Conservation (phyloP, 108 stramenopile species). For the Cyclotella choctawhatcheeana region DNA sequence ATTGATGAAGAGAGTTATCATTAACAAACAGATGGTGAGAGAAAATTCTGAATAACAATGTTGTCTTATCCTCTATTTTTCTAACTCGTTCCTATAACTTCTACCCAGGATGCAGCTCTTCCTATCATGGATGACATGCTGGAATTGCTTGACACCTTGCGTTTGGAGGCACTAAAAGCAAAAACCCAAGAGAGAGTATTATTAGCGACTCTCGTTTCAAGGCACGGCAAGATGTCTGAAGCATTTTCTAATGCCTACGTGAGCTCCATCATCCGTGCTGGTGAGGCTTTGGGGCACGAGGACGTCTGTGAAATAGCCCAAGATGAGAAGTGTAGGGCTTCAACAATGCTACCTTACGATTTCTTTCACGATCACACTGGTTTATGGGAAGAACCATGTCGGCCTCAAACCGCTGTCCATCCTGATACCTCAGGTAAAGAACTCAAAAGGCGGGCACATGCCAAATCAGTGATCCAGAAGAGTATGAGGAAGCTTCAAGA, state of each 20-base stretch:
- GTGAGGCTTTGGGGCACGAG: slow-evolving; percentile 82
- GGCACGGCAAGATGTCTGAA: slow-evolving; percentile 75
- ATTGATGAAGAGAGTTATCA: slow-evolving; percentile 49
- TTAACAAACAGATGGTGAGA: slow-evolving; percentile 55
- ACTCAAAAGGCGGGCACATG: slow-evolving; percentile 76
- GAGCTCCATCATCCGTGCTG: slow-evolving; percentile 82
- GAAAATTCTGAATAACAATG: not conserved
- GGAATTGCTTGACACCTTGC: slow-evolving; percentile 67
- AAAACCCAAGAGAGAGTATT: slow-evolving; percentile 79
- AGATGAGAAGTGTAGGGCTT: slow-evolving; percentile 69
- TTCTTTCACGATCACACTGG: slow-evolving; percentile 75
- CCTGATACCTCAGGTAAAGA: slow-evolving; percentile 67
- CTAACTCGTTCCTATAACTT: not conserved
- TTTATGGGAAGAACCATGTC: slow-evolving; percentile 89
- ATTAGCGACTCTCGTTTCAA: slow-evolving; percentile 67
- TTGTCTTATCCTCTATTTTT: not conserved
- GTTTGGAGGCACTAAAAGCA: slow-evolving; percentile 67
- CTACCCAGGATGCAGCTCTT: slow-evolving; percentile 47
- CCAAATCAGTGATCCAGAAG: slow-evolving; percentile 79
- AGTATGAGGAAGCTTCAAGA: slow-evolving; percentile 85
- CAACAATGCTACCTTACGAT: slow-evolving; percentile 85
- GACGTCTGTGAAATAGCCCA: slow-evolving; percentile 81
- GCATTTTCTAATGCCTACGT: slow-evolving; percentile 84
- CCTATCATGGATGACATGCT: slow-evolving; percentile 59
- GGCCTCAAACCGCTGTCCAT: slow-evolving; percentile 60